These are phyloP conservation scores for Pilasporangium apinafurcum DNA, from an alignment of 352 stramenopile species.

Conservation along the genomic window DNA sequence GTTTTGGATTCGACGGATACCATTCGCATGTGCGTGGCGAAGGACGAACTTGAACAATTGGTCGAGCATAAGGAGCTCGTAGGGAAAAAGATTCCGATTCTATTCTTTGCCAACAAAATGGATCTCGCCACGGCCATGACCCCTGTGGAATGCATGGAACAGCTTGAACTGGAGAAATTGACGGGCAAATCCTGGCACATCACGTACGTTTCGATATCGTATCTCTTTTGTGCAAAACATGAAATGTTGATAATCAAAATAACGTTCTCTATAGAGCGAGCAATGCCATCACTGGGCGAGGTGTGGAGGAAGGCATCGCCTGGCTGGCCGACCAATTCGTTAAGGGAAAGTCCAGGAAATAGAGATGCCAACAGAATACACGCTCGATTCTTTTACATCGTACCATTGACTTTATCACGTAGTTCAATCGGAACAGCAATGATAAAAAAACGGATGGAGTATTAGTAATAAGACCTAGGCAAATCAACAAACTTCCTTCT, in stretches of 20 bases:
- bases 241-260: not conserved
- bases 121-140: conserved; percentile 63
- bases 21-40: conserved; percentile 81
- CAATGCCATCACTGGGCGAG: conserved; percentile 74
- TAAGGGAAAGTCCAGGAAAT: conserved; percentile 58
- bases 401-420: no score
- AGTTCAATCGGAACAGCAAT: no score
- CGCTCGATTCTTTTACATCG: no score
- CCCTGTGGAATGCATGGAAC: conserved; percentile 76
- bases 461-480: no score
- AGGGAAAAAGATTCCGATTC: conserved; percentile 66
- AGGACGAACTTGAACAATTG: conserved; percentile 84
- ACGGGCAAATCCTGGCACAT: conserved; percentile 82
- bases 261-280: conserved; percentile 35
- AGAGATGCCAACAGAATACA: no score
- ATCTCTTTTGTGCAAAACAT: not conserved
- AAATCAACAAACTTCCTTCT: no score
- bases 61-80: conserved; percentile 74
- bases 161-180: conserved; percentile 74
- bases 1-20: conserved; percentile 85
- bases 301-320: conserved; percentile 74
- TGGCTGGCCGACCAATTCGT: conserved; percentile 78
- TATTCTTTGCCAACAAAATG: conserved; percentile 90
- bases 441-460: no score
- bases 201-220: conserved; percentile 32